phyloP scores from a whole-genome alignment of 1,284 basidiomycete genomes.

The Vanrija pseudolonga region DNA sequence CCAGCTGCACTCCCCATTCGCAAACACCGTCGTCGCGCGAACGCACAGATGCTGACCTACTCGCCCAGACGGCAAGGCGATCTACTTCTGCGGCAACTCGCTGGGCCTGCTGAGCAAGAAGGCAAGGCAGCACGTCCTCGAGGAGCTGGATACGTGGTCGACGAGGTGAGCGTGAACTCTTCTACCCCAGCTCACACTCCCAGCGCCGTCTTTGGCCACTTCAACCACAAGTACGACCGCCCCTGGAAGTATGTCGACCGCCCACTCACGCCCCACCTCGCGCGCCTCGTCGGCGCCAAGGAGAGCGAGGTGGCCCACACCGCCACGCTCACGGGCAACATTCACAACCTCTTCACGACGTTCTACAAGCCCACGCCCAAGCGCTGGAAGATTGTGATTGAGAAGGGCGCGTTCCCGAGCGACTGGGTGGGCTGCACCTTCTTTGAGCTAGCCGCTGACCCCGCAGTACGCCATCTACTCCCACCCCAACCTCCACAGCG shows the following conservation, averaged over 20 bases:
- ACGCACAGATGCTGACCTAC: no score
- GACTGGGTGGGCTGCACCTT: slow-evolving; percentile 66
- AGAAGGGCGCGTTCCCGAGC: slow-evolving; percentile 90
- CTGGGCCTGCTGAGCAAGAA: slow-evolving; percentile 77
- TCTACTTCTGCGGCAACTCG: slow-evolving; percentile 96
- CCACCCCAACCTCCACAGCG: slow-evolving; percentile 72
- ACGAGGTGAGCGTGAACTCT: slow-evolving; percentile 56
- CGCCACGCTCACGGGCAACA: slow-evolving; percentile 88
- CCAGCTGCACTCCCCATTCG: no score
- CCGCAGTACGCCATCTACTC: slow-evolving; percentile 88
- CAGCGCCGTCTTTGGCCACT: slow-evolving; percentile 89
- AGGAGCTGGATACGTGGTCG: slow-evolving; percentile 87
- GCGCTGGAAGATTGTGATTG: slow-evolving; percentile 92
- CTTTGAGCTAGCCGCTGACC: no score
- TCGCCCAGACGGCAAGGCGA: slow-evolving; percentile 47
- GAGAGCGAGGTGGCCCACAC: slow-evolving; percentile 88
- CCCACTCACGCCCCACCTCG: slow-evolving; percentile 68
- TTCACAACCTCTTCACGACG: slow-evolving; percentile 88
- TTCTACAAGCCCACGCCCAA: slow-evolving; percentile 83
- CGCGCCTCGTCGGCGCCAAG: slow-evolving; percentile 79
- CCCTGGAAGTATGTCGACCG: slow-evolving; percentile 82
- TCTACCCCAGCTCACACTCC: neutral
- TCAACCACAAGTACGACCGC: slow-evolving; percentile 74
- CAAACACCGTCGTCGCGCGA: no score
- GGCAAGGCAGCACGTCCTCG: slow-evolving; percentile 66